phyloP scores from a whole-genome alignment of 495 filamentous ascomycete species.

The Trichocladium uniseriatum region DNA sequence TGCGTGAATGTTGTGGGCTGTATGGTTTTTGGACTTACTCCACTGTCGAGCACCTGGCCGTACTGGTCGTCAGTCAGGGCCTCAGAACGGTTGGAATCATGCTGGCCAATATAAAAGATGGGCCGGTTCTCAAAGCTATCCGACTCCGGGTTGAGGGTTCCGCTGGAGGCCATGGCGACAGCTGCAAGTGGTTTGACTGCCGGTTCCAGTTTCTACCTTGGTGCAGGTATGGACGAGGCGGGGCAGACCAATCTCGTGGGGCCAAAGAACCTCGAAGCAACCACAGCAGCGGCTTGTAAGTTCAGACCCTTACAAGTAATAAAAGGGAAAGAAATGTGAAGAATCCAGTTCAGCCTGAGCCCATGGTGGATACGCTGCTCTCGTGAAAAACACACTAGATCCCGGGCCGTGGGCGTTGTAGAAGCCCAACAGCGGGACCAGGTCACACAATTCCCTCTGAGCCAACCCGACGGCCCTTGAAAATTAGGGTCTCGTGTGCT shows the following conservation, averaged over 20 bases:
- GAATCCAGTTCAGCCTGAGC: neutral
- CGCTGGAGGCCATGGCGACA: constrained; percentile 17
- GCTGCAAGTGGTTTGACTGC: neutral
- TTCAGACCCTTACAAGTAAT: too few species aligned
- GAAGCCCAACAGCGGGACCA: neutral
- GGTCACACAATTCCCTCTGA: constrained; percentile 3
- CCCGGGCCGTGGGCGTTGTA: neutral
- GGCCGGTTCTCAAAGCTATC: constrained; percentile 41
- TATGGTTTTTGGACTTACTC: constrained; percentile 36
- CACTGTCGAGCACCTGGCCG: constrained; percentile 54
- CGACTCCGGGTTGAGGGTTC: constrained; percentile 39
- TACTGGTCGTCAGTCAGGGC: constrained; percentile 56
- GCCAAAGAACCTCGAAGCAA: too few species aligned
- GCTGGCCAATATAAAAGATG: constrained; percentile 72
- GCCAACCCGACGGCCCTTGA: too few species aligned
- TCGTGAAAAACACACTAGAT: neutral
- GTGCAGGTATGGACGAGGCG: neutral
- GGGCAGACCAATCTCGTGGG: neutral
- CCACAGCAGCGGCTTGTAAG: neutral
- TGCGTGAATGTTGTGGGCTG: neutral
- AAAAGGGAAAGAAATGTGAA: neutral
- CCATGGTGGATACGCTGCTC: constrained; percentile 5
- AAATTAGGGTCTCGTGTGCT: neutral
- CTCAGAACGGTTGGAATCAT: constrained; percentile 57
- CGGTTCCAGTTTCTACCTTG: too few species aligned